Percentiles rank a stretch among this genome's conserved stretches.
Evolutionary conservation across 139 green algal genomes (phyloP).

Genomic region (Raphidocelis subcapitata): DNA sequence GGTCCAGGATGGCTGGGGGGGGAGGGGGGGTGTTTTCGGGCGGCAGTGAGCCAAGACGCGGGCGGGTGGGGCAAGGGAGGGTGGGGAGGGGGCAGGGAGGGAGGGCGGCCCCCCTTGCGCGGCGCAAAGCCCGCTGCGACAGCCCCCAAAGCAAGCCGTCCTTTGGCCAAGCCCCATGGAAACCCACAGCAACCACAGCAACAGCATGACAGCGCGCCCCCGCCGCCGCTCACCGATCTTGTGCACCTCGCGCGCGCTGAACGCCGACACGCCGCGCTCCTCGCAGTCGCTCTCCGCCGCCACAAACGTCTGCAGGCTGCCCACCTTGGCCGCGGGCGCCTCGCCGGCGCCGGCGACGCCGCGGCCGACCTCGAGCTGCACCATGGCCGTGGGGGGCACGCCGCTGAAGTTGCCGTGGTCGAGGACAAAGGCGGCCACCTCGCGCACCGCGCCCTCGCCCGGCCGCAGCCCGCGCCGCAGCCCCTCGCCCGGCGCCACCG

Average conservation of each 20-base stretch:
- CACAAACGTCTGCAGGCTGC: slow-evolving; percentile 65
- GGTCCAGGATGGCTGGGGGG: slow-evolving; percentile 27
- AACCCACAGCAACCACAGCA: too few relatives aligned
- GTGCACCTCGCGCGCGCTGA: slow-evolving; percentile 55
- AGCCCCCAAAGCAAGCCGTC: too few relatives aligned
- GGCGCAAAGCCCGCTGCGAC: too few relatives aligned
- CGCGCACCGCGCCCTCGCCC: slow-evolving; percentile 63
- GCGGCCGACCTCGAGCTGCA: slow-evolving; percentile 35
- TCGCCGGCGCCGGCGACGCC: neutral
- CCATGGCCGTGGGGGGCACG: slow-evolving; percentile 63
- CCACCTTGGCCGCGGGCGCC: slow-evolving; percentile 42
- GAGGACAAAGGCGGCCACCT: slow-evolving; percentile 65
- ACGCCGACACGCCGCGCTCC: slow-evolving; percentile 48
- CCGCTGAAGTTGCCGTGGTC: slow-evolving; percentile 59
- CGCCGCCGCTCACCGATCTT: slow-evolving; percentile 53
- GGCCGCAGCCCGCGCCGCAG: slow-evolving; percentile 38
- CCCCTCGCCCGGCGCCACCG: slow-evolving; percentile 13
- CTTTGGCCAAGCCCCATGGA: too few relatives aligned
- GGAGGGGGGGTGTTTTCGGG: too few relatives aligned
- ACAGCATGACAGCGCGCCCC: too few relatives aligned
- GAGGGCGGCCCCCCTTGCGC: too few relatives aligned
- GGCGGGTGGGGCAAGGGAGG: too few relatives aligned
- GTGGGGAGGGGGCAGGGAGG: too few relatives aligned
- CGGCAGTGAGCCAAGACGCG: neutral
- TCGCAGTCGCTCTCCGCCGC: slow-evolving; percentile 57